A percentile compares a stretch with the other conserved stretches of the same genome.
These are phyloP conservation scores for Incumbomyces delicatus DNA, from an alignment of 2,329 filamentous ascomycete species.

Conservation along the genomic window DNA sequence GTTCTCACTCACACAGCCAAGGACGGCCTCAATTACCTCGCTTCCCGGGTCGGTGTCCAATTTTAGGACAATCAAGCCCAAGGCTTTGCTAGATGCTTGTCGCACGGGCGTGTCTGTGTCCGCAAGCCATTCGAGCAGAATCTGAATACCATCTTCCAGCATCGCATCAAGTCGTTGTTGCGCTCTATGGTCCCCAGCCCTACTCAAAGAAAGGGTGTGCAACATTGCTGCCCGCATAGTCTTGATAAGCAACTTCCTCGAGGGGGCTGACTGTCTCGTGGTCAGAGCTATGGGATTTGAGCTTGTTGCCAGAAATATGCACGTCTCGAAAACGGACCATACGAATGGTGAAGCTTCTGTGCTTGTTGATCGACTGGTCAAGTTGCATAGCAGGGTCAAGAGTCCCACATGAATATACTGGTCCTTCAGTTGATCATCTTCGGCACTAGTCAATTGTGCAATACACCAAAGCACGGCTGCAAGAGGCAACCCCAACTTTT, in stretches of 20 bases:
- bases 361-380: conserved; percentile 62
- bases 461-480: conserved; percentile 64
- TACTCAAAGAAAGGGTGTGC: conserved; percentile 49
- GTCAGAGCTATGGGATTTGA: conserved; percentile 40
- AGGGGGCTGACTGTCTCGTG: conserved; percentile 61
- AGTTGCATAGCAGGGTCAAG: conserved; percentile 67
- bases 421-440: conserved; percentile 33
- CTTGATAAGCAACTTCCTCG: conserved; percentile 75
- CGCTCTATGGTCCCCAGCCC: conserved; percentile 25
- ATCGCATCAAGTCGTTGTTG: conserved; percentile 35
- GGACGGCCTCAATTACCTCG: conserved; percentile 78
- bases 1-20: conserved; percentile 57
- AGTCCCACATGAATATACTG: conserved; percentile 71
- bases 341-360: conserved; percentile 64
- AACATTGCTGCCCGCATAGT: conserved; percentile 66
- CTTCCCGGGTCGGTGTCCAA: conserved; percentile 70
- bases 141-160: conserved; percentile 72
- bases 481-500: conserved; percentile 59
- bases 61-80: conserved; percentile 76
- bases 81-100: conserved; percentile 81
- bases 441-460: conserved; percentile 43
- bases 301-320: conserved; percentile 49
- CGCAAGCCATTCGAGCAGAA: conserved; percentile 64
- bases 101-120: conserved; percentile 89
- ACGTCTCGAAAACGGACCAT: conserved; percentile 53